Evolutionary conservation across 2,329 filamentous ascomycete species (phyloP), one percentile per base, ranked within the genome.

Genomic region (Ambrosiella beaveri): DNA sequence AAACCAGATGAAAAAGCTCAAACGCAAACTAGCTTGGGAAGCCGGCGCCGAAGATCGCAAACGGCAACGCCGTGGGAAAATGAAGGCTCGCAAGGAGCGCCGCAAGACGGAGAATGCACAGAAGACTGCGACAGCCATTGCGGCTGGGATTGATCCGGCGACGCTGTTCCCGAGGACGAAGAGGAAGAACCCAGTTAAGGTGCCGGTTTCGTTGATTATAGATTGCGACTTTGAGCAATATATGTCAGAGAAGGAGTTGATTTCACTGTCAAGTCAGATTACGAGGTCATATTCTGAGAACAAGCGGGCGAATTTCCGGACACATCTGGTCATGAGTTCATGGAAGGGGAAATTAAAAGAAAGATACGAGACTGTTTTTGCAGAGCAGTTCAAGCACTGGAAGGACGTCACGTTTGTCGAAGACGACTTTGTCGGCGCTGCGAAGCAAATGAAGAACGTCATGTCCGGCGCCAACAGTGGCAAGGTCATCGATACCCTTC

Each of bases 241-340:
- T 66, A 98, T 98, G 93, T 77, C 76, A 55, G 86, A 91, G 41
- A 85, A 86, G 64, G 93, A 98, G 71, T 75, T 86, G 37, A 82
- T 90, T 58, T 95, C 88, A 3, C 76, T 98, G 11, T 80, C 81
- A 1, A 80, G 82, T 59, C 93, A 98, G 69, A 76, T 98, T 62
- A 95, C 88, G 7, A 76, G 93, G 59, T 85, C 80, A 59, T 98
- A 98, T 70, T 88, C 89, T 17, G 88, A 95, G 65, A 97, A 96
- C 70, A 80, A 79, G 60, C 80, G 78, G 59, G 76, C 84, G 0
- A 71, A 68, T 7, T 90, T 80, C 67, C 79, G 83, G 56, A 75
- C 82, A 7, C 85, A 94, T 69, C 68, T 97, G 51, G 82, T 80
- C 58, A 70, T 97, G 59, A 88, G 84, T 63, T 87, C 84, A 0